These are phyloP conservation scores for Saccharomycopsis fibuligera DNA, from an alignment of 805 yeast genomes.

Conservation along the genomic window DNA sequence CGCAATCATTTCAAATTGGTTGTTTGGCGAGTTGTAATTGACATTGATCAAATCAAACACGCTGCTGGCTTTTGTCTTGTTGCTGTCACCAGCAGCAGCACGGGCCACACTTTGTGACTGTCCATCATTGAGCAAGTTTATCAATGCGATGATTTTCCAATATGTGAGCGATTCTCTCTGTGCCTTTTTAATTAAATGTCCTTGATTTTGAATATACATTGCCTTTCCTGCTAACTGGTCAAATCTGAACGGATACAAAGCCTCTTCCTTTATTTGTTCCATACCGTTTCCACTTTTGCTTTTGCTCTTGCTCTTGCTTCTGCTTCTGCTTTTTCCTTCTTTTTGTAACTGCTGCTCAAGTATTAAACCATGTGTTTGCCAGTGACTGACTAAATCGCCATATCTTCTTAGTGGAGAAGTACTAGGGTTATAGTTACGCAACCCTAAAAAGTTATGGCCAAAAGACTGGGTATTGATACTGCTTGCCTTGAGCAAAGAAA, in stretches of 20 bases:
- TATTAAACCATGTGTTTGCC: conserved; percentile 55
- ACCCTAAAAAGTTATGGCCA: conserved; percentile 58
- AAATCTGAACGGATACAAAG: conserved; percentile 1
- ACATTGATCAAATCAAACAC: conserved; percentile 11
- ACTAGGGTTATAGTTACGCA: conserved; percentile 58
- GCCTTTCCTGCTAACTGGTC: conserved; percentile 26
- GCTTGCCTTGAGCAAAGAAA: conserved; percentile 48
- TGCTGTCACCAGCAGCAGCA: neutral
- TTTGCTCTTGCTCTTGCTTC: neutral
- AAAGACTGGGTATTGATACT: conserved; percentile 39
- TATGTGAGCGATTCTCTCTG: conserved; percentile 28
- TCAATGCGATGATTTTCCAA: conserved; percentile 27
- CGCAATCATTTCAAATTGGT: too few relatives aligned
- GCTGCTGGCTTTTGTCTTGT: neutral
- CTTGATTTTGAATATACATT: conserved; percentile 39
- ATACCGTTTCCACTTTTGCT: neutral
- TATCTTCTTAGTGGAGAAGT: conserved; percentile 88
- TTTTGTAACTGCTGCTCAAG: conserved; percentile 21
- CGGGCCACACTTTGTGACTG: neutral
- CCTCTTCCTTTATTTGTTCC: too few relatives aligned
- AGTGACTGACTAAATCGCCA: conserved; percentile 74
- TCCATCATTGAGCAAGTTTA: conserved; percentile 24
- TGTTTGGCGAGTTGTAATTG: conserved; percentile 25
- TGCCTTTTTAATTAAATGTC: conserved; percentile 28
- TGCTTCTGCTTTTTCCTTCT: neutral